Conservation (phyloP, 2,329 filamentous ascomycete species). For the Cladobotryum mycophilum region DNA sequence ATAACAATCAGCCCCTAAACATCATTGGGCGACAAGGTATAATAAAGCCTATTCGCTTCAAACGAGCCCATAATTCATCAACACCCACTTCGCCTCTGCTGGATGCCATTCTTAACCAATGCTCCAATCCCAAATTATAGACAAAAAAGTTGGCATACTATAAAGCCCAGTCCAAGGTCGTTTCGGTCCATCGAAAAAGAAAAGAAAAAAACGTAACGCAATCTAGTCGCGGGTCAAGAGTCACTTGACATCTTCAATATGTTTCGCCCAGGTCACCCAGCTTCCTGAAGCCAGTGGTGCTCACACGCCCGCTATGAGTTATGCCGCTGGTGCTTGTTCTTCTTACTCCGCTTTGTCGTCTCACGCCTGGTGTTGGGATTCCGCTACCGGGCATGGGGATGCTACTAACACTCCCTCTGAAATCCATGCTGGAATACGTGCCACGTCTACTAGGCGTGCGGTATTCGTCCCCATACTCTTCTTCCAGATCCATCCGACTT, state of each 20-base stretch:
- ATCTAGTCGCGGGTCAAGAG: no score
- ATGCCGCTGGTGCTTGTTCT: conserved; percentile 36
- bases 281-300: conserved; percentile 31
- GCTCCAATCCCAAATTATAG: conserved; percentile 10
- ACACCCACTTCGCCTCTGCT: conserved; percentile 24
- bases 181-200: conserved; percentile 10
- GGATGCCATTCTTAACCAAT: conserved; percentile 15
- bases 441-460: conserved; percentile 51
- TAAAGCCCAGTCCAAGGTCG: conserved; percentile 1
- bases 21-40: conserved; percentile 13
- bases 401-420: conserved; percentile 31
- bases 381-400: conserved; percentile 38
- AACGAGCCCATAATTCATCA: conserved; percentile 24
- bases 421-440: conserved; percentile 45
- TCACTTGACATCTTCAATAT: conserved; percentile 30
- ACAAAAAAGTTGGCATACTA: not conserved
- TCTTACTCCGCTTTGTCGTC: conserved; percentile 40
- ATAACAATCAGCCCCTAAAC: conserved; percentile 6
- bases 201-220: conserved; percentile 5
- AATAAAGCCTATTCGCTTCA: conserved; percentile 18
- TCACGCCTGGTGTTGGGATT: conserved; percentile 40
- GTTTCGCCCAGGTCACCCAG: conserved; percentile 49
- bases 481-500: conserved; percentile 45
- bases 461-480: conserved; percentile 35
- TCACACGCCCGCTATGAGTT: conserved; percentile 22